Base-by-base conservation (phyloP, 2,329 filamentous ascomycete species). In the Apiospora koreana region DNA sequence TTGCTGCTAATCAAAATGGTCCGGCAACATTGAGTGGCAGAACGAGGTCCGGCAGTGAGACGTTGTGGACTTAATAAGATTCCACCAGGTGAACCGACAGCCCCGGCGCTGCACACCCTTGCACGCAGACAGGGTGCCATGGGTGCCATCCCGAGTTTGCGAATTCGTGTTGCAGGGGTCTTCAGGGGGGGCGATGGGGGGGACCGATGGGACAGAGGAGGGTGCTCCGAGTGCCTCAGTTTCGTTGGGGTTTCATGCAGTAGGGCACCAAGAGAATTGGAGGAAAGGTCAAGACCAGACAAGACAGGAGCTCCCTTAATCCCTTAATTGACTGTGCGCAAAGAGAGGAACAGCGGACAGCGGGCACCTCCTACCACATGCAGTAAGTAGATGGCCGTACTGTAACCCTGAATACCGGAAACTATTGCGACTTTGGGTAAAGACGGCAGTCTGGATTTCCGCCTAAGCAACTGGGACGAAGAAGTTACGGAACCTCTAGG, bases 241-340 rank as follows among this genome's bases (percentile, higher is more conserved):
- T 68, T 68, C 66, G 66, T 68, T 54, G 66, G 66, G 45, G 66
- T 68, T 68, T 68, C 66, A 68, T 68, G 45, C n/a, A 50, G 45
- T 48, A 68, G 65, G 65, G 42, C 65, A 43, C 42, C 54, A 35
- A 62, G 28, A 38, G 31, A 38, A 62, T 38, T 38, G 28, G 54
- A 62, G 54, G 54, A 62, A 38, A n/a, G 31, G 31, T n/a, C 54
- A 62, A 35, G 54, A 23, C 54, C 21, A 35, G 54, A 62, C 31
- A 62, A 38, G 54, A 23, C 54, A 62, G 54, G 31, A n/a, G 31
- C 54, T 62, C 31, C 28, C 28, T 38, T 38, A 62, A 38, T n/a
- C n/a, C n/a, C n/a, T n/a, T 35, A 35, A 35, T 4, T 38, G 54
- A 62, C 54, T 38, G 54, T 62, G 54, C 54, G 54, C 54, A 62